phyloP scores from a whole-genome alignment of 2,329 filamentous ascomycete species.

The Aspergillus tubingensis region DNA sequence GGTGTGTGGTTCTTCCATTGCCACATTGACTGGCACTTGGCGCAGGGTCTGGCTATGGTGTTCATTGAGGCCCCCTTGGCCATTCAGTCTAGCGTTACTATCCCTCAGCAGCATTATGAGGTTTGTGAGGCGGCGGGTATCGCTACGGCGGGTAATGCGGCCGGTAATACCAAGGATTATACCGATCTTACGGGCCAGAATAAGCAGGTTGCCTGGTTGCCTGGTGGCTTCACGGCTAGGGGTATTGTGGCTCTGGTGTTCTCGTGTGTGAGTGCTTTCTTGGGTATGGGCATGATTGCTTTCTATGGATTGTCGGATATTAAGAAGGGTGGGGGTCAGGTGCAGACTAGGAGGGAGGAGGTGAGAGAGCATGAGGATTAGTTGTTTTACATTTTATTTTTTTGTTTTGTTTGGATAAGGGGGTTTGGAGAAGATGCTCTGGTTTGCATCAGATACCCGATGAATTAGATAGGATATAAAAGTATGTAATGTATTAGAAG shows the following conservation, averaged over 20 bases:
- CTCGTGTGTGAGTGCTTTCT: slow-evolving; percentile 66
- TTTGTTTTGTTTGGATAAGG: no score
- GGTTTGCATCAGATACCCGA: no score
- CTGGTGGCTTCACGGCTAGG: slow-evolving; percentile 68
- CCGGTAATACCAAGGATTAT: slow-evolving; percentile 66
- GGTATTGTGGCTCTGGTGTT: slow-evolving; percentile 76
- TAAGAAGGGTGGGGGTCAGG: background rate
- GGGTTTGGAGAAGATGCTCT: no score
- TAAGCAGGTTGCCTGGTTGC: slow-evolving; percentile 56
- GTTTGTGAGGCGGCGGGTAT: slow-evolving; percentile 58
- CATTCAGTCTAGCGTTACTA: slow-evolving; percentile 60
- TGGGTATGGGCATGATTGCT: slow-evolving; percentile 67
- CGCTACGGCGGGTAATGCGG: slow-evolving; percentile 68
- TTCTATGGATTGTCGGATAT: slow-evolving; percentile 55
- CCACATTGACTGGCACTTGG: slow-evolving; percentile 77
- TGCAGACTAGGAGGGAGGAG: background rate
- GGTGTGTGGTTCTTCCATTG: slow-evolving; percentile 74
- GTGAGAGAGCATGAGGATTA: background rate
- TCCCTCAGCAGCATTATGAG: slow-evolving; percentile 64
- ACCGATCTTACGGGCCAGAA: slow-evolving; percentile 67
- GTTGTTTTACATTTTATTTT: no score
- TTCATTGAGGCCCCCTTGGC: slow-evolving; percentile 65
- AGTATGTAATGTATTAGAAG: no score
- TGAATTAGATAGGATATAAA: no score
- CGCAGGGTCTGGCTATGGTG: slow-evolving; percentile 65